phyloP scores from a whole-genome alignment of 805 yeast species.

The Aciculoconidium aculeatum region DNA sequence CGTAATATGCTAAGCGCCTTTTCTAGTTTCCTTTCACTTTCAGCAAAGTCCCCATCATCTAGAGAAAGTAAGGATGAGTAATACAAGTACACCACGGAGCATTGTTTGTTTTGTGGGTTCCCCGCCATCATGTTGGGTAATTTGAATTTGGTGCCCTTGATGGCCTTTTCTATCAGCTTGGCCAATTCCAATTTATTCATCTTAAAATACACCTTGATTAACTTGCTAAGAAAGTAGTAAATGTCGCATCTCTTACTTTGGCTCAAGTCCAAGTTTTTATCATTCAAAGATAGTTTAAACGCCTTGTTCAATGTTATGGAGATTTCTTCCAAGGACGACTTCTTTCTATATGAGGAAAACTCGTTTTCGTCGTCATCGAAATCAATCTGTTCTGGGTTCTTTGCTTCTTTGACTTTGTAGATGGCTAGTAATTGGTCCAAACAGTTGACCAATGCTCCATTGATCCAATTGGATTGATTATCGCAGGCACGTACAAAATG shows the following conservation, averaged over 20 bases:
- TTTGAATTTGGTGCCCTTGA: constrained; percentile 46
- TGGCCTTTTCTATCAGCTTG: constrained; percentile 65
- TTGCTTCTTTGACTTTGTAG: constrained; percentile 29
- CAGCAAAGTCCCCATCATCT: constrained; percentile 54
- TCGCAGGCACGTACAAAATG: constrained; percentile 50
- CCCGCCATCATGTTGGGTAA: constrained; percentile 42
- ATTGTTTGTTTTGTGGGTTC: constrained; percentile 35
- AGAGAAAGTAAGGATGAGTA: constrained; percentile 63
- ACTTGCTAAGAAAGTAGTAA: constrained; percentile 63
- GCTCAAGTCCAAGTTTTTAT: constrained; percentile 50
- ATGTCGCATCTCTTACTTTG: constrained; percentile 57
- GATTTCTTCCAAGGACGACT: constrained; percentile 41
- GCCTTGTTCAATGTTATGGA: constrained; percentile 65
- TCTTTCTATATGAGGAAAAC: no score
- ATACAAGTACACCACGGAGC: constrained; percentile 58
- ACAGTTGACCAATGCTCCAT: constrained; percentile 35
- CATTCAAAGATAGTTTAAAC: constrained; percentile 73
- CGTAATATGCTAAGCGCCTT: constrained; percentile 40
- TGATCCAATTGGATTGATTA: constrained; percentile 47
- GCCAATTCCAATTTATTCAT: constrained; percentile 68
- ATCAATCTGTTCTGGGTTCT: constrained; percentile 14
- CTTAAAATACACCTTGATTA: constrained; percentile 64
- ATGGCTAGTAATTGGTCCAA: constrained; percentile 38
- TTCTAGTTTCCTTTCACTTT: constrained; percentile 46
- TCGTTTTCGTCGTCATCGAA: constrained; percentile 20